Base-by-base conservation (phyloP, 2,329 filamentous ascomycete genomes). In the Fusarium transvaalense region DNA sequence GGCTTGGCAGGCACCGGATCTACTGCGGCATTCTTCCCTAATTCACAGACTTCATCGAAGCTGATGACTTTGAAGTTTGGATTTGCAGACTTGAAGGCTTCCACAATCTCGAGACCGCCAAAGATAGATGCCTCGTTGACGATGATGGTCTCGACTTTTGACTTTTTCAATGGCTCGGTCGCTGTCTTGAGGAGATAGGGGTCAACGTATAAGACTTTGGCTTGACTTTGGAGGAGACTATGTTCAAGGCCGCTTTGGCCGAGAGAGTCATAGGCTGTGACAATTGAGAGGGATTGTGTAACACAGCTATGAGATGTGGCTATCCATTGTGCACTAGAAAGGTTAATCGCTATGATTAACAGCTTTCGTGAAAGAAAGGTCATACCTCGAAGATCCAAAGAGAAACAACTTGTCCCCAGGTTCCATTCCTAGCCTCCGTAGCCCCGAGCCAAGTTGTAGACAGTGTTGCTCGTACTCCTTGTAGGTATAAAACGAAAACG, bases 251-350 rank as follows among this genome's bases (percentile, higher is more conserved):
- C 94, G 64, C 89, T 88, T 74, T 92, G 88, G 51, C 94, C 94
- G 35, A 97, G 90, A 25, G 93, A 97, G 78, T 97, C 94, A 79
- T 97, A 97, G 45, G 94, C 94, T 42, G 95, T 98, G 51, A 97
- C 94, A 68, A 97, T 94, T 54, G 92, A 89, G 78, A 97, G 88
- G 31, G 92, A 94, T 79, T 97, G 95, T 14, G 94, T 94, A 15
- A 89, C 82, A 87, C 91, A 83, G n/a, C 80, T 86, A 77, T 96
- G 92, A 34, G 94, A 91, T 73, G 91, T 89, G 51, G 90, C 88
- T 65, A 97, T 85, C 95, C 94, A 98, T 81, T 93, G 88, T 51
- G 89, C 86, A 78, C 92, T 93, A 8, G 25, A 1, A n/a, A 1
- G 2, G 17, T 52, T 2, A 52, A 10, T 31, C 2, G 1, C 1